phyloP scores from a whole-genome alignment of 2,329 filamentous ascomycete genomes.

The Microdochium trichocladiopsis region DNA sequence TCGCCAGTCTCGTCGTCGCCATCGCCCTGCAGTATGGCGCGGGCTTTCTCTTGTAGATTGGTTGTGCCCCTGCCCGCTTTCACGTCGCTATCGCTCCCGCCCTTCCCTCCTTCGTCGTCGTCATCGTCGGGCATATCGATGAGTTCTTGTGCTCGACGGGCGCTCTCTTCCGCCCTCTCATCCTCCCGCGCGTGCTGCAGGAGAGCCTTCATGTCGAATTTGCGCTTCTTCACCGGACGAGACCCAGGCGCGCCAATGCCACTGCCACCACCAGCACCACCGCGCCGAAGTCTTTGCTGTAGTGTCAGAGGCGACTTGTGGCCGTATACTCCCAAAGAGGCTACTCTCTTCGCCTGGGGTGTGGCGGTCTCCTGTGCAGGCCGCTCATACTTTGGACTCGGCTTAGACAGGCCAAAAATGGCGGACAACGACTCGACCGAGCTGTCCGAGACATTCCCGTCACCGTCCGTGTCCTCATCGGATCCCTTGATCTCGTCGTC shows the following conservation, averaged over 20 bases:
- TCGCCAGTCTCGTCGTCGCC: conserved; percentile 16
- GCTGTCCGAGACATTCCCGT: conserved; percentile 52
- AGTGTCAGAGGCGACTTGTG: conserved; percentile 41
- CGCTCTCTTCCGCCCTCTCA: conserved; percentile 50
- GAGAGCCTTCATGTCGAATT: conserved; percentile 56
- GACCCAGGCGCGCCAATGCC: too few relatives aligned
- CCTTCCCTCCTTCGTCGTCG: conserved; percentile 7
- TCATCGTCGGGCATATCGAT: conserved; percentile 18
- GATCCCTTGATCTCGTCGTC: conserved; percentile 60
- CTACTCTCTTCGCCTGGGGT: conserved; percentile 40
- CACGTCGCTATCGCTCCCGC: conserved; percentile 6
- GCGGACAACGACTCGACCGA: conserved; percentile 47
- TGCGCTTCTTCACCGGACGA: conserved; percentile 37
- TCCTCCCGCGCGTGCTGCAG: conserved; percentile 53
- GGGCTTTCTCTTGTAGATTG: conserved; percentile 33
- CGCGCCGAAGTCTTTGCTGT: conserved; percentile 16
- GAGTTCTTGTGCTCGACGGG: conserved; percentile 31
- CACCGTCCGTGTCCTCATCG: conserved; percentile 71
- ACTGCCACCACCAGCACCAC: not conserved
- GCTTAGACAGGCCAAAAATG: conserved; percentile 24
- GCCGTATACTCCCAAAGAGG: conserved; percentile 13
- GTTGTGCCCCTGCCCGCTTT: conserved; percentile 8
- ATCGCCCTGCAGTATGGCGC: conserved; percentile 28
- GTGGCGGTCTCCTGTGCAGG: conserved; percentile 21
- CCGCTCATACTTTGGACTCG: conserved; percentile 4